A percentile compares a stretch with the other conserved stretches of the same genome.
phyloP scores from a whole-genome alignment of 129 eudicot genomes.

The Arctium lappa region DNA sequence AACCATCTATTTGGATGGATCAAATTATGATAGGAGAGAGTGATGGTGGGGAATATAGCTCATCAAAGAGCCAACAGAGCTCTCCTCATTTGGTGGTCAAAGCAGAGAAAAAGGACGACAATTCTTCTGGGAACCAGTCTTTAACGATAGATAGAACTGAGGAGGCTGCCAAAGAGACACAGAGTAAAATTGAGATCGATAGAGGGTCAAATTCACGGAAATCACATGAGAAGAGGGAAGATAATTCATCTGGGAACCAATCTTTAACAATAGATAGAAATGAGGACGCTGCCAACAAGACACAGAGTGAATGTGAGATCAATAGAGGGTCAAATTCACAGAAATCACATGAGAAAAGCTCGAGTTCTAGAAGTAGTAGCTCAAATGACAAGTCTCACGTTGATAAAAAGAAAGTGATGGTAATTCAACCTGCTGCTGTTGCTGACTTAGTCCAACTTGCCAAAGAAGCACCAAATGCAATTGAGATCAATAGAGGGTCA shows the following conservation, averaged over 20 bases:
- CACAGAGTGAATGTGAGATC: conserved; percentile 12
- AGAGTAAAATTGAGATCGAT: conserved; percentile 13
- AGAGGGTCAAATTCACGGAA: conserved; percentile 15
- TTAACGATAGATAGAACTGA: conserved; percentile 8
- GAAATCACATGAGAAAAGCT: conserved; percentile 18
- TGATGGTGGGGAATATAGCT: conserved; percentile 35
- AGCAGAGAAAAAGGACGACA: conserved; percentile 20
- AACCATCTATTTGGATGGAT: conserved; percentile 19
- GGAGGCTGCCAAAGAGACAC: conserved; percentile 20
- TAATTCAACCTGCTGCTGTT: conserved; percentile 21
- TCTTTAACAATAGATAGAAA: not conserved
- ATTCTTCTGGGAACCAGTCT: conserved; percentile 22
- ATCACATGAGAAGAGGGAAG: conserved; percentile 6
- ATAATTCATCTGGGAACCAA: conserved; percentile 14
- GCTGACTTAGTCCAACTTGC: not conserved
- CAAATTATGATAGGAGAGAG: conserved; percentile 49
- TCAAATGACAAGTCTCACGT: conserved; percentile 46
- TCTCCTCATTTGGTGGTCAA: conserved; percentile 19
- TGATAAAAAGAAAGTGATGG: conserved; percentile 21
- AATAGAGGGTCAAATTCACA: conserved; percentile 23
- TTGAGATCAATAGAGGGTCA: conserved; percentile 22
- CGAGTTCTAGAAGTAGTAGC: conserved; percentile 38
- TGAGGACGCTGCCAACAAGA: conserved; percentile 12
- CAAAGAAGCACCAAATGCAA: conserved; percentile 11
- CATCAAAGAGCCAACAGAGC: conserved; percentile 29